Percentiles rank a stretch among this genome's conserved stretches.
phyloP scores from a whole-genome alignment of 225 moss, liverwort and hornwort genomes.

The Sphagnum tenellum region DNA sequence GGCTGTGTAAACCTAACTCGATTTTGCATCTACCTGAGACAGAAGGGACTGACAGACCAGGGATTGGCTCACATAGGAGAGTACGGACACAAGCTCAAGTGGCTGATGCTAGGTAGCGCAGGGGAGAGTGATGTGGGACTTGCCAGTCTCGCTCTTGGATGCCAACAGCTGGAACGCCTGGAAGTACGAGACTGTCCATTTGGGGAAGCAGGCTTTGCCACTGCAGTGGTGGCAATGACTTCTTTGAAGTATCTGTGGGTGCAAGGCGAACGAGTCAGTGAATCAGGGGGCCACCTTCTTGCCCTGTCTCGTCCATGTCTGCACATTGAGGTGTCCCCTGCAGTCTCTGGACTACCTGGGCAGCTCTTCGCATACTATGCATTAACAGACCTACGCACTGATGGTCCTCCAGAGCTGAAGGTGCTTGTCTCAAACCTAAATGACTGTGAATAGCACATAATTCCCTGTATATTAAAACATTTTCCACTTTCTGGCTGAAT shows the following conservation, averaged over 20 bases:
- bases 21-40: constrained; percentile 67
- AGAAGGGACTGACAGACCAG: constrained; percentile 58
- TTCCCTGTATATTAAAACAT: constrained; percentile 1
- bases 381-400: constrained; percentile 51
- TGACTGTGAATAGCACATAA: constrained; percentile 5
- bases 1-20: constrained; percentile 51
- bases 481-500: constrained; percentile 5
- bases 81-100: constrained; percentile 56
- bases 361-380: constrained; percentile 54
- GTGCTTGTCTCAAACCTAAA: constrained; percentile 13
- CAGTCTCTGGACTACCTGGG: constrained; percentile 20
- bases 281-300: constrained; percentile 30
- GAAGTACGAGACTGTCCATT: constrained; percentile 86
- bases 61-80: constrained; percentile 77
- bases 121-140: constrained; percentile 72
- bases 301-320: constrained; percentile 36
- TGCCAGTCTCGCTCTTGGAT: constrained; percentile 29
- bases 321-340: constrained; percentile 47
- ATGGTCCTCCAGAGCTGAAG: constrained; percentile 52
- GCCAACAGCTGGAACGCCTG: constrained; percentile 52
- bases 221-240: constrained; percentile 34
- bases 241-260: constrained; percentile 73
- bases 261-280: constrained; percentile 30
- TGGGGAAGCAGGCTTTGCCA: constrained; percentile 49
- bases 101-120: constrained; percentile 71